Conservation (phyloP, 164 flowering plant genomes). For the Aristolochia fimbriata region DNA sequence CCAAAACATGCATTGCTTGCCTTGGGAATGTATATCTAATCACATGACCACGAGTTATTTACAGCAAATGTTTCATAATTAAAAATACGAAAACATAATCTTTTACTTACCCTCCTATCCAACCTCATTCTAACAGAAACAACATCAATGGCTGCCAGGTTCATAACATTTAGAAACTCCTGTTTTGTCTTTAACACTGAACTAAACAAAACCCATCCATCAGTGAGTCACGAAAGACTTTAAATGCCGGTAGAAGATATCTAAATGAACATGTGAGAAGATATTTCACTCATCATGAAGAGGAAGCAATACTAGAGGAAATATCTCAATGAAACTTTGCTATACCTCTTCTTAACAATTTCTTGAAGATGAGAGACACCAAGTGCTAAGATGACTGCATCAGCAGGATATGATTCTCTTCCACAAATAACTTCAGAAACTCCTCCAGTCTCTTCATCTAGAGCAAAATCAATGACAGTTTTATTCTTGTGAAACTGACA, state of each 20-base stretch:
- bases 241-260: not conserved
- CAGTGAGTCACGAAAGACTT: not conserved
- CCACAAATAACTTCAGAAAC: conserved; percentile 45
- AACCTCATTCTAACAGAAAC: conserved; percentile 39
- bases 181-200: conserved; percentile 39
- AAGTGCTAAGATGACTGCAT: conserved; percentile 50
- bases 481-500: conserved; percentile 32
- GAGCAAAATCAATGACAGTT: conserved; percentile 37
- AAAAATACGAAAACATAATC: not conserved
- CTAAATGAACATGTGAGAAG: not conserved
- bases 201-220: conserved; percentile 26
- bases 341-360: conserved; percentile 31
- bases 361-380: conserved; percentile 48
- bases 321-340: not conserved
- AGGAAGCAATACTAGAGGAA: not conserved
- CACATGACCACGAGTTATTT: not conserved
- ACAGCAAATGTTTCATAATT: not conserved
- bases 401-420: conserved; percentile 30
- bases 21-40: conserved; percentile 20
- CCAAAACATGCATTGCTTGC: conserved; percentile 16
- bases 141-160: conserved; percentile 35
- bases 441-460: conserved; percentile 36
- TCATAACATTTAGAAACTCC: conserved; percentile 50
- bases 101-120: conserved; percentile 36
- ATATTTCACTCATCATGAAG: not conserved